A percentile compares a stretch with the other conserved stretches of the same genome.
phyloP scores from a whole-genome alignment of 2,329 filamentous ascomycete genomes.

The Fusarium nurragi region DNA sequence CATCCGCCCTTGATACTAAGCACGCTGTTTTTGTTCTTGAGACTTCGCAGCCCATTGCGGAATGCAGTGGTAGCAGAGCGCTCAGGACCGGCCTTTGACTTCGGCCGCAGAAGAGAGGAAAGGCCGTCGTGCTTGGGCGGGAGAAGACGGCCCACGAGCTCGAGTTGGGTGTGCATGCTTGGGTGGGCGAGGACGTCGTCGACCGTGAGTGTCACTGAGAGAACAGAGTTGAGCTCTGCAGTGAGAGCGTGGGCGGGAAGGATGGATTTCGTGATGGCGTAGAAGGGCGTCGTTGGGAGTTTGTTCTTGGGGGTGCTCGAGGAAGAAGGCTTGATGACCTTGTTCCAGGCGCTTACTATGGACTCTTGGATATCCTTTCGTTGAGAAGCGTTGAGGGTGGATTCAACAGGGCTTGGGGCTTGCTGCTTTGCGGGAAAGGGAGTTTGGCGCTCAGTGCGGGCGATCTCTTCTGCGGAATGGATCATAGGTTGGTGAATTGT shows the following conservation, averaged over 20 bases:
- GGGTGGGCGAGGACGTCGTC: constrained; percentile 62
- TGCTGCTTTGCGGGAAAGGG: constrained; percentile 48
- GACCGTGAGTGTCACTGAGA: constrained; percentile 54
- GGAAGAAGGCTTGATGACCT: constrained; percentile 53
- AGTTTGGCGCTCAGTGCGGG: constrained; percentile 51
- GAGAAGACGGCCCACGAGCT: constrained; percentile 50
- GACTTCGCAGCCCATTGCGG: constrained; percentile 34
- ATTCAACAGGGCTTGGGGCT: constrained; percentile 25
- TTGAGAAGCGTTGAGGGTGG: constrained; percentile 53
- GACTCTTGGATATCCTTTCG: constrained; percentile 53
- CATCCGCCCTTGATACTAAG: constrained; percentile 42
- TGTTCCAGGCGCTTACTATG: constrained; percentile 57
- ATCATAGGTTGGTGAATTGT: constrained; percentile 58
- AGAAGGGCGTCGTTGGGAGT: constrained; percentile 59
- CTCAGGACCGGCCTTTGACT: constrained; percentile 3
- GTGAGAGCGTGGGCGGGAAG: constrained; percentile 60
- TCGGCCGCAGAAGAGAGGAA: constrained; percentile 22
- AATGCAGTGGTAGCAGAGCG: constrained; percentile 15
- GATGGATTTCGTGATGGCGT: constrained; percentile 60
- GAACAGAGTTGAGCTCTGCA: constrained; percentile 54
- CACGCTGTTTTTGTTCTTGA: constrained; percentile 39
- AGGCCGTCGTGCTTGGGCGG: constrained; percentile 23
- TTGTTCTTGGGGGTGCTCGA: constrained; percentile 54
- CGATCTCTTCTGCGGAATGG: constrained; percentile 54
- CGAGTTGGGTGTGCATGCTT: constrained; percentile 60